Evolutionary conservation across 2,329 filamentous ascomycete species (phyloP), one percentile per base, ranked within the genome.

Genomic region (Penicillium sp.): DNA sequence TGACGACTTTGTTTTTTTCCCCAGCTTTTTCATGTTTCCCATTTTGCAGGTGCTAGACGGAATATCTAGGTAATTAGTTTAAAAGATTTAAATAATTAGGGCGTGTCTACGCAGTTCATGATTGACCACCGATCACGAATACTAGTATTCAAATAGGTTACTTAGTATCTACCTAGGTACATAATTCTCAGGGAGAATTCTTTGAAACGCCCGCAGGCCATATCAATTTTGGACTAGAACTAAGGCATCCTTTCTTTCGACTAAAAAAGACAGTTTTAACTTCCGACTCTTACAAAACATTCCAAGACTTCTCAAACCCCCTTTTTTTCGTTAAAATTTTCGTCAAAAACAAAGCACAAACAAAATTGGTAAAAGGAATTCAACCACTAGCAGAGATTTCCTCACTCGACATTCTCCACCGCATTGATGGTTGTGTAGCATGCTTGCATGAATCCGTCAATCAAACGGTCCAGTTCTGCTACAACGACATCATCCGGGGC

Each of bases 401-500:
- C 5, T 52, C 35, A 52, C 21, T 46, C 52, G 38, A 55, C 18
- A 33, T 55, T 47, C 26, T 59, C 57, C 14, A 59, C 57, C 8
- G 53, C 52, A 43, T 55, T 40, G 24, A 59, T 59, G 6, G 57
- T 59, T n/a, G 57, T 23, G 47, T 56, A 52, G 23, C 52, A 55
- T 8, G 52, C 57, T 46, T 59, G 52, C 47, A 59, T 55, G 24
- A 59, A 59, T 7, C 47, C 42, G 20, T 59, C 57, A 47, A 78
- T 62, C 49, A 78, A 59, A 23, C 75, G 64, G 59, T 74, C 71
- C 55, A 78, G 61, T 59, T 78, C 76, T 3, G 64, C 66, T 5
- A 68, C 64, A 14, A 78, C 65, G 8, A 67, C 64, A 2, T 66
- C 62, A 45, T 74, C 71, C 24, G 70, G 67, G 3, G 71, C 72